Evolutionary conservation across 2,329 filamentous ascomycete species (phyloP).

Genomic region (Clarireedia monteithiana): DNA sequence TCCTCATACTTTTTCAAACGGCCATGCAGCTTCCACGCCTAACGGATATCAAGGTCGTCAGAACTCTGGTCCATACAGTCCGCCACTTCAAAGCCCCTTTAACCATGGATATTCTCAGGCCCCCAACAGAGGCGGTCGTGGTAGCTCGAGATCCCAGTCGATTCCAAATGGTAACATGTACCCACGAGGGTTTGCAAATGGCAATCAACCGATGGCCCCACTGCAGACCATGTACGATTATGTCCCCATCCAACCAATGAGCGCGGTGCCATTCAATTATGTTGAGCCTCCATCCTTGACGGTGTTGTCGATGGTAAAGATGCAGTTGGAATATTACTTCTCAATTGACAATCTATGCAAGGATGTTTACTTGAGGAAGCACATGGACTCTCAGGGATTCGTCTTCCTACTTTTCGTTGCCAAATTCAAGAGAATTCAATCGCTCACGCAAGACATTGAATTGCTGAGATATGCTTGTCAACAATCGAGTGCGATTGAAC

Average conservation of each 20-base stretch:
- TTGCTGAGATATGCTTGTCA: constrained; percentile 69
- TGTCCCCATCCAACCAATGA: constrained; percentile 46
- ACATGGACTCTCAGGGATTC: constrained; percentile 95
- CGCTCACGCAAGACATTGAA: constrained; percentile 63
- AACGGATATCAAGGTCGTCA: constrained; percentile 25
- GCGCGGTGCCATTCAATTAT: constrained; percentile 48
- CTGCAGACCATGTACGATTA: constrained; percentile 51
- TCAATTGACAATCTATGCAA: constrained; percentile 93
- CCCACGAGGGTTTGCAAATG: constrained; percentile 32
- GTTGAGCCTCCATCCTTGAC: constrained; percentile 46
- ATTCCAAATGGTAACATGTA: constrained; percentile 48
- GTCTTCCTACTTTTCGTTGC: constrained; percentile 73
- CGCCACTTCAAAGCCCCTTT: constrained; percentile 32
- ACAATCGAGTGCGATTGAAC: constrained; percentile 65
- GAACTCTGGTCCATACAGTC: constrained; percentile 27
- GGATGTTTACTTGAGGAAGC: constrained; percentile 76
- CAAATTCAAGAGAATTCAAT: constrained; percentile 77
- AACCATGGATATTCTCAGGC: constrained; percentile 26
- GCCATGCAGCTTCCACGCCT: constrained; percentile 27
- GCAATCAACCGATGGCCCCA: constrained; percentile 32
- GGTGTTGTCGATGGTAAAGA: constrained; percentile 33
- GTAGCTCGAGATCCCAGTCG: constrained; percentile 51
- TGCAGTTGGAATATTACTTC: constrained; percentile 84
- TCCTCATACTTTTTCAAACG: constrained; percentile 33
- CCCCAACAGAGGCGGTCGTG: constrained; percentile 35